Evolutionary conservation across 163 green algal genomes (phyloP), one percentile per base, ranked within the genome.

Genomic region (Volvox carteri): DNA sequence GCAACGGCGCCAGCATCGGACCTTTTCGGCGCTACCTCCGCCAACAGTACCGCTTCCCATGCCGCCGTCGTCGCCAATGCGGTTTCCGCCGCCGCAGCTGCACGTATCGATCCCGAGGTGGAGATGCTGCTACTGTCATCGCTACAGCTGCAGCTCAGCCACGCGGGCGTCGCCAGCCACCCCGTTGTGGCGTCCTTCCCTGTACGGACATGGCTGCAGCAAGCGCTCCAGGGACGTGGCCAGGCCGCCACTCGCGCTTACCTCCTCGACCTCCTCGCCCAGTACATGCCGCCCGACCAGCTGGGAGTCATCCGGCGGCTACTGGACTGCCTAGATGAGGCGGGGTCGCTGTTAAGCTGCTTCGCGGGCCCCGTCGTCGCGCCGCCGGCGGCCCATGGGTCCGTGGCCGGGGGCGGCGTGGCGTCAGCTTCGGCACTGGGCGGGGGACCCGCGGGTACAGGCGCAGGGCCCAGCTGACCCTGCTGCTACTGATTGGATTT

Each of bases 71-170:
- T 44, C 25, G 77, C 52, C 6, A 52, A 52, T 37, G 77, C 77
- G 11, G 58, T 56, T 23, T 56, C 56, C 56, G 54, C 35, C 5
- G 52, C 77, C 21, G 52, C 77, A 3, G 75, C 35, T 12, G 77
- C 77, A 9, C 35, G 37, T 28, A 73, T 88, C 8, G 83, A 88
- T 25, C 83, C 83, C 1, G 83, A 88, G 9, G 68, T 88, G 0
- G 83, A 88, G 50, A 62, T 46, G 83, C 68, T 88, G 23, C 83
- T 88, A 50, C 68, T 88, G 1, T 75, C 50, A 9, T 88, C 83
- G 8, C 68, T 88, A 48, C 83, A 88, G 67, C 83, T 88, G 35
- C 83, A 88, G 48, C 83, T 88, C 1, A 50, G 2, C 68, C 67
- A 88, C 67, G 83, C 83, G 0, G 83, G 83, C 12, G 50, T 81